These are phyloP conservation scores for Gloeopeniophorella convolvens DNA, from an alignment of 768 basidiomycete species.

Conservation along the genomic window DNA sequence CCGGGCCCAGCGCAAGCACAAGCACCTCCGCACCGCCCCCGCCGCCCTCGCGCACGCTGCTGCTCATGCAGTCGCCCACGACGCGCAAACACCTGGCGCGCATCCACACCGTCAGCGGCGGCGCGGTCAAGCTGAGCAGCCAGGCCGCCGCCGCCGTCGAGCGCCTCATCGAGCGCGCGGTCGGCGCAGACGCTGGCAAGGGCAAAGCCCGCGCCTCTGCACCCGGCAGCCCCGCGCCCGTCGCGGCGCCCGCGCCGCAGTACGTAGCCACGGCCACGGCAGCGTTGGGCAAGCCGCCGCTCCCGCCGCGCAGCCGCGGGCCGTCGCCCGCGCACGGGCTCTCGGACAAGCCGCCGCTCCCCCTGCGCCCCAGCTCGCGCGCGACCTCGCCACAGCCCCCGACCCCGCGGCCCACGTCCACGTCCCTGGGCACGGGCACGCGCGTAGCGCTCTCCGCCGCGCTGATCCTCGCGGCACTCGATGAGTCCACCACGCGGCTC, in stretches of 20 bases:
- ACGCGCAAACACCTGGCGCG: constrained; percentile 14
- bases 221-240: not conserved
- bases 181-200: constrained; percentile 5
- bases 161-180: constrained; percentile 1
- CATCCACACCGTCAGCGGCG: constrained; percentile 16
- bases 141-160: constrained; percentile 14
- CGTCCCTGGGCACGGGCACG: not conserved
- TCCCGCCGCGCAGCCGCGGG: constrained; percentile 15
- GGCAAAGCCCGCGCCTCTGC: not conserved
- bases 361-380: constrained; percentile 1
- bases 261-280: not conserved
- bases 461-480: constrained; percentile 14
- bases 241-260: no score
- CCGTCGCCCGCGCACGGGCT: constrained; percentile 1
- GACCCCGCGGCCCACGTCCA: not conserved
- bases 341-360: constrained; percentile 1
- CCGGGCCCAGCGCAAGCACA: not conserved
- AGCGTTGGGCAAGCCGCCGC: constrained; percentile 6
- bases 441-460: constrained; percentile 14
- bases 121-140: constrained; percentile 17
- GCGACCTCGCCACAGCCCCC: not conserved
- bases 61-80: constrained; percentile 20
- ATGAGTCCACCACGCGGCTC: constrained; percentile 5
- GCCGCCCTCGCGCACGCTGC: constrained; percentile 17
- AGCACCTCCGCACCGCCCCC: not conserved